A percentile compares a stretch with the other conserved stretches of the same genome.
phyloP scores from a whole-genome alignment of 169 alveolate genomes.

The Cryptosporidium parvum region DNA sequence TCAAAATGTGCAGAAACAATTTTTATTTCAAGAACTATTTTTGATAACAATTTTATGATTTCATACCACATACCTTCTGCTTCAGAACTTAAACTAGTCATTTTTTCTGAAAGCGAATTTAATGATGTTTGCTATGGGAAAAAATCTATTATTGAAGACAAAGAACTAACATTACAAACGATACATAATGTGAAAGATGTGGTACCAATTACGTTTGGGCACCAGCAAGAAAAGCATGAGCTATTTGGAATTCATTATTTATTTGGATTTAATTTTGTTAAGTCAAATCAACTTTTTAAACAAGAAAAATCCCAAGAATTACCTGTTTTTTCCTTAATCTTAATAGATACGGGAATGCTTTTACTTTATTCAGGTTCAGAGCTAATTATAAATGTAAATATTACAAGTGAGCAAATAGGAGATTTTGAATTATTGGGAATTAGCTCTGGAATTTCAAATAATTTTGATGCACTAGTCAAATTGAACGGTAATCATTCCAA shows the following conservation, averaged over 20 bases:
- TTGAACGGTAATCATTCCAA: not conserved
- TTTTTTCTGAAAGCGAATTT: not conserved
- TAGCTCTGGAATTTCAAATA: conserved; percentile 30
- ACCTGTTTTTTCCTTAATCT: conserved; percentile 8
- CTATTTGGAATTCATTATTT: conserved; percentile 26
- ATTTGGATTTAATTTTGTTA: conserved; percentile 16
- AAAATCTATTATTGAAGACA: not conserved
- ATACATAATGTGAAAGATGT: conserved; percentile 12
- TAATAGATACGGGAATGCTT: not conserved
- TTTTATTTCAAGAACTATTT: conserved; percentile 18
- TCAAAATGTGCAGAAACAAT: conserved; percentile 6
- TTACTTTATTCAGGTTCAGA: conserved; percentile 25
- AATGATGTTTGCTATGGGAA: conserved; percentile 10
- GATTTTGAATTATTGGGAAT: conserved; percentile 6
- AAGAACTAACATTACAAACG: not conserved
- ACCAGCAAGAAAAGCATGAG: not conserved
- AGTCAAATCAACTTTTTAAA: conserved; percentile 8
- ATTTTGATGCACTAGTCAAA: conserved; percentile 32
- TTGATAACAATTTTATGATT: not conserved
- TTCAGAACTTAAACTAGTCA: not conserved
- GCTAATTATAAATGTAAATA: conserved; percentile 7
- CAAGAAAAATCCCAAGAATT: conserved; percentile 17
- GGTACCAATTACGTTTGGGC: conserved; percentile 21
- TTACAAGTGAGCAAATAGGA: not conserved
- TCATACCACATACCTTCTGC: conserved; percentile 17